A percentile compares a stretch with the other conserved stretches of the same genome.
These are phyloP conservation scores for Lichtheimia ornata DNA, from an alignment of 371 early-diverging fungal species.

Conservation along the genomic window DNA sequence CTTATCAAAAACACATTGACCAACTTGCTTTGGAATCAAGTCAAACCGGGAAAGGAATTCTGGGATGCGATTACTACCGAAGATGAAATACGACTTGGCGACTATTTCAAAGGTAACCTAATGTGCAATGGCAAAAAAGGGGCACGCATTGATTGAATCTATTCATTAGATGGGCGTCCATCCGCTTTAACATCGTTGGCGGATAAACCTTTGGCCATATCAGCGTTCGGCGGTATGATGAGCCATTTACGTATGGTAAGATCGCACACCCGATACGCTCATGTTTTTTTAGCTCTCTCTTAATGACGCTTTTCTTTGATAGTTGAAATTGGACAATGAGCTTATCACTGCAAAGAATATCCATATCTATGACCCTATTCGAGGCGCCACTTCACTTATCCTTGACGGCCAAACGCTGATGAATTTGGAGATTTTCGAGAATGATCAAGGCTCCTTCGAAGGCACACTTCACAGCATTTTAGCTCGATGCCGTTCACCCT, in stretches of 20 bases:
- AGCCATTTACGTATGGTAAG: conserved; percentile 75
- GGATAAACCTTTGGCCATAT: conserved; percentile 50
- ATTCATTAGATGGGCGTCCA: conserved; percentile 30
- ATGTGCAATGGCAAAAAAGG: no score
- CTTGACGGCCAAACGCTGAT: conserved; percentile 94
- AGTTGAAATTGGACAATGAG: conserved; percentile 83
- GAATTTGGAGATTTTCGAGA: conserved; percentile 94
- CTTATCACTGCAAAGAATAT: conserved; percentile 87
- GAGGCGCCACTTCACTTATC: conserved; percentile 65
- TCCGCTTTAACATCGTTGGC: conserved; percentile 32
- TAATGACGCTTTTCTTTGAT: neutral
- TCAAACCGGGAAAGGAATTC: conserved; percentile 81
- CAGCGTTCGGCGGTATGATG: conserved; percentile 80
- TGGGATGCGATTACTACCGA: conserved; percentile 74
- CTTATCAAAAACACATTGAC: conserved; percentile 71
- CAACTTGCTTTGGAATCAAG: conserved; percentile 67
- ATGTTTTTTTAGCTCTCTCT: neutral
- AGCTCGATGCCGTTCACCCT: conserved; percentile 85
- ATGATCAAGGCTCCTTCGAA: conserved; percentile 71
- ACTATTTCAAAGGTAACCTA: conserved; percentile 63
- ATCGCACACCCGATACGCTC: neutral
- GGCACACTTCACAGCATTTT: conserved; percentile 91
- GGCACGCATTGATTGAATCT: no score
- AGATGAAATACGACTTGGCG: conserved; percentile 66
- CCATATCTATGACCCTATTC: conserved; percentile 75